Percentiles rank a stretch among this genome's conserved stretches.
These are phyloP conservation scores for Amborella trichopoda DNA, from an alignment of 164 flowering plant genomes.

Conservation along the genomic window DNA sequence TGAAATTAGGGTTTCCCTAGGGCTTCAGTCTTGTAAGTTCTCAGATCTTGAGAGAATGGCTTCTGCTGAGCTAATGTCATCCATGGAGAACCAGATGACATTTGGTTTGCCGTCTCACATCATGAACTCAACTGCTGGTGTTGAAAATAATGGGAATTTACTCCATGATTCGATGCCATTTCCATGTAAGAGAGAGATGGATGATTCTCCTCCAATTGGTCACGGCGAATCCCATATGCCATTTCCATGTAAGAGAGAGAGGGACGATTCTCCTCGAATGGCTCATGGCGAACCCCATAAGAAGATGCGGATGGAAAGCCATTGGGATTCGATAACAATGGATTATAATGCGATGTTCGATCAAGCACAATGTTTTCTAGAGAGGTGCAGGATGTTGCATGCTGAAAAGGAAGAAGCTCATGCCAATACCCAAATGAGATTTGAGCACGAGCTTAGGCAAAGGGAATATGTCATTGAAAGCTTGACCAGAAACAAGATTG, in stretches of 20 bases:
- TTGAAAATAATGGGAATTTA: background rate
- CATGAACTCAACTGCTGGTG: background rate
- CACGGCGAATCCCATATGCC: background rate
- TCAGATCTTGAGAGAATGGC: conserved; percentile 22
- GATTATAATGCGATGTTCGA: conserved; percentile 42
- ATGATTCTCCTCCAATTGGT: background rate
- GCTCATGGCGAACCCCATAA: conserved; percentile 26
- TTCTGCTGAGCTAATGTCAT: conserved; percentile 35
- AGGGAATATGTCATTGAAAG: conserved; percentile 27
- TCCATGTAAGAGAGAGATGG: no score
- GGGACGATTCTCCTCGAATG: conserved; percentile 23
- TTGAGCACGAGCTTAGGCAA: conserved; percentile 38
- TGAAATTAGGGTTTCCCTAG: conserved; percentile 16
- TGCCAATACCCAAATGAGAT: conserved; percentile 26
- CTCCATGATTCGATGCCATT: no score
- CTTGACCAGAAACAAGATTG: conserved; percentile 27
- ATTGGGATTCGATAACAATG: conserved; percentile 29
- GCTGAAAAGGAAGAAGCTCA: conserved; percentile 33
- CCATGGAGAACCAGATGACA: conserved; percentile 17
- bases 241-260: conserved; percentile 34
- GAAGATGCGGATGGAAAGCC: conserved; percentile 40
- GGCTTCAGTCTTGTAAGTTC: conserved; percentile 14
- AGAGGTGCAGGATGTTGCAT: conserved; percentile 34
- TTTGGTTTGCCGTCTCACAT: background rate
- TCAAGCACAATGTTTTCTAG: conserved; percentile 22